Conservation (phyloP, 2,329 filamentous ascomycete species). For the Neopestalotiopsis clavispora region DNA sequence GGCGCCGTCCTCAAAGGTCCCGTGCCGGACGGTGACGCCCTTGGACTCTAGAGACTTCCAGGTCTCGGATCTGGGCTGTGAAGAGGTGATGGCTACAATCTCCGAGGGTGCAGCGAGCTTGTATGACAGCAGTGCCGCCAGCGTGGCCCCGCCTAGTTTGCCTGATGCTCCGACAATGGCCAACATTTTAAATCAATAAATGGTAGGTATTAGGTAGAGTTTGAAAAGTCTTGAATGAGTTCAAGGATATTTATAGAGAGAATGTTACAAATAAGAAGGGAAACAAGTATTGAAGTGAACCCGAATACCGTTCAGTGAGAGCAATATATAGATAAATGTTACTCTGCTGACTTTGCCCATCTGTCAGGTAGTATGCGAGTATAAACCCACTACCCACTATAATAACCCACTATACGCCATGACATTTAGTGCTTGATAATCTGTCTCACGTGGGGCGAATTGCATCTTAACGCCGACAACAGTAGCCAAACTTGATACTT, state of each 20-base stretch:
- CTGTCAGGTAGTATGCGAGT: not conserved
- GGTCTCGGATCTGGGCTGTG: conserved; percentile 45
- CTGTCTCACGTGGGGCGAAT: not conserved
- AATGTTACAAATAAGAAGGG: not conserved
- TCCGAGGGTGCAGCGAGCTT: conserved; percentile 30
- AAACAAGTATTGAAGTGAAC: not conserved
- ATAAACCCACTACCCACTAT: not conserved
- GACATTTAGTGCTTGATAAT: conserved; percentile 1
- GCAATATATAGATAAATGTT: not conserved
- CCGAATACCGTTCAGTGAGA: not conserved
- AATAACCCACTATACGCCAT: not conserved
- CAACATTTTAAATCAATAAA: conserved; percentile 30
- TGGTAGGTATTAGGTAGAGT: not conserved
- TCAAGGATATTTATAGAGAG: too few relatives aligned
- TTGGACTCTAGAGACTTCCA: conserved; percentile 39
- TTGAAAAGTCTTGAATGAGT: not conserved
- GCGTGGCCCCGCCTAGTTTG: conserved; percentile 55
- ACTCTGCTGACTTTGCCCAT: not conserved
- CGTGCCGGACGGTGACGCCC: conserved; percentile 54
- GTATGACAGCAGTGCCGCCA: conserved; percentile 50
- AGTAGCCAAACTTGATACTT: not conserved
- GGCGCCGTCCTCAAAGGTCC: conserved; percentile 53
- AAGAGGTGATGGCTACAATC: conserved; percentile 44
- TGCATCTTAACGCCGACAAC: conserved; percentile 1
- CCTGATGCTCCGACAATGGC: conserved; percentile 58